Evolutionary conservation across 2,329 filamentous ascomycete genomes (phyloP), one percentile per base, ranked within the genome.

Genomic region (Ceratocystiopsis sp.): DNA sequence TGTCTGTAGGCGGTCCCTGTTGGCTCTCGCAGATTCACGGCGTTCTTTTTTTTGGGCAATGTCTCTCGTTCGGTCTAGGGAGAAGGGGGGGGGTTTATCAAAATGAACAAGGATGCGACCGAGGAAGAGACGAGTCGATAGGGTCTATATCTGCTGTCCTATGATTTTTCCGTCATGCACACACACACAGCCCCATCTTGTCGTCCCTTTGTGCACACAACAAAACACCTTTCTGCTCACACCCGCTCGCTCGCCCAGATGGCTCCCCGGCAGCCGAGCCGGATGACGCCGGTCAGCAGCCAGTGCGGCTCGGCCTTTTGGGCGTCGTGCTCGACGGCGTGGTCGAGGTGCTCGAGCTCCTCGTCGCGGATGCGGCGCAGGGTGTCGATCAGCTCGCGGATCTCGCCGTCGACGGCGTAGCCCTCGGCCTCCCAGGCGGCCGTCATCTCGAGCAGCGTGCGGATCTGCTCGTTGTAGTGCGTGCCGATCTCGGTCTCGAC

Each of bases 401-500:
- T 61, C 63, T 96, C 89, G 10, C 73, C 73, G 3, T 87, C 83
- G 0, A 91, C 68, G 38, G 83, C 81, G 57, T 93, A 85, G 1
- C 87, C 87, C 40, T 78, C 70, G 10, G 66, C 68, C 61, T 89
- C 75, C 67, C 86, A 84, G 50, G 79, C 72, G 9, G 73, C 67
- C 45, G 84, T 73, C 80, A 93, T 95, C 48, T 81, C 78, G 35
- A 96, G 60, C 52, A 98, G 63, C 42, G 75, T 72, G 21, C 84
- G 68, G 37, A 98, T 85, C 64, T 98, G 91, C 50, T 78, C 77
- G 58, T 96, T 96, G 60, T 98, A 98, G 63, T 98, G 91, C 25
- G 77, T 77, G 3, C 91, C 91, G 49, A 98, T 98, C 66, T 96
- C 91, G 8, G 89, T 98, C 68, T 98, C 91, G 2, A 98, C 89